A percentile compares a stretch with the other conserved stretches of the same genome.
Evolutionary conservation across 495 filamentous ascomycete species (phyloP).

Genomic region (Penicillium maclennaniae): DNA sequence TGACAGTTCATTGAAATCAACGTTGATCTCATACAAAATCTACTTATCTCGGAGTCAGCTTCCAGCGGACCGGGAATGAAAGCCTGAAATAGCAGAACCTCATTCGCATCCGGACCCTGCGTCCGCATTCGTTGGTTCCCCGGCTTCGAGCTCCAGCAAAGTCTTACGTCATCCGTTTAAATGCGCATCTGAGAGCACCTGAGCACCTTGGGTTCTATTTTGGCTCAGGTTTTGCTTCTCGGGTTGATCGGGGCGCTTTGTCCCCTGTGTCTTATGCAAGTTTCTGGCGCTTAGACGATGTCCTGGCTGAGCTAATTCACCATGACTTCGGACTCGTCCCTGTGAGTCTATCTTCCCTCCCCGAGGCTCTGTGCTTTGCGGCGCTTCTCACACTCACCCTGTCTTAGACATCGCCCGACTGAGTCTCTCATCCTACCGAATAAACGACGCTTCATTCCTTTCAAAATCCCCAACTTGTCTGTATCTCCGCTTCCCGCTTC

Average conservation of each 20-base stretch:
- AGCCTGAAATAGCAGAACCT: slow-evolving; percentile 9
- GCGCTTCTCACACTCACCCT: slow-evolving; percentile 12
- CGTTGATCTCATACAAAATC: neutral
- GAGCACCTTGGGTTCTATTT: slow-evolving; percentile 2
- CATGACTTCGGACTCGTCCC: slow-evolving; percentile 46
- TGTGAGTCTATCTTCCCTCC: slow-evolving; percentile 29
- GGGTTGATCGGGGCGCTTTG: slow-evolving; percentile 7
- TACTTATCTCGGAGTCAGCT: neutral
- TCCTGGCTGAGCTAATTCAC: slow-evolving; percentile 31
- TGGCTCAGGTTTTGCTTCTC: neutral
- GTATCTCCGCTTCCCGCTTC: slow-evolving; percentile 29
- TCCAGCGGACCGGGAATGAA: neutral
- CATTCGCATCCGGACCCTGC: slow-evolving; percentile 12
- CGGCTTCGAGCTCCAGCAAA: slow-evolving; percentile 30
- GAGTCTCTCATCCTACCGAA: slow-evolving; percentile 56
- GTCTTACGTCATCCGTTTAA: slow-evolving; percentile 44
- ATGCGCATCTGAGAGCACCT: slow-evolving; percentile 16
- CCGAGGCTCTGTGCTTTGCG: slow-evolving; percentile 1
- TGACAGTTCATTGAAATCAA: neutral
- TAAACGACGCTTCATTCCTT: slow-evolving; percentile 71
- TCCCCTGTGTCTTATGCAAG: slow-evolving; percentile 12
- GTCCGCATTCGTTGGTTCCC: slow-evolving; percentile 27
- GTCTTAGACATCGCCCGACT: slow-evolving; percentile 52
- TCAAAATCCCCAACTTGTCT: slow-evolving; percentile 69
- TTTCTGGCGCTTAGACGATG: slow-evolving; percentile 29